Evolutionary conservation across 345 rosid species (phyloP).

Genomic region (Durio zibethinus): DNA sequence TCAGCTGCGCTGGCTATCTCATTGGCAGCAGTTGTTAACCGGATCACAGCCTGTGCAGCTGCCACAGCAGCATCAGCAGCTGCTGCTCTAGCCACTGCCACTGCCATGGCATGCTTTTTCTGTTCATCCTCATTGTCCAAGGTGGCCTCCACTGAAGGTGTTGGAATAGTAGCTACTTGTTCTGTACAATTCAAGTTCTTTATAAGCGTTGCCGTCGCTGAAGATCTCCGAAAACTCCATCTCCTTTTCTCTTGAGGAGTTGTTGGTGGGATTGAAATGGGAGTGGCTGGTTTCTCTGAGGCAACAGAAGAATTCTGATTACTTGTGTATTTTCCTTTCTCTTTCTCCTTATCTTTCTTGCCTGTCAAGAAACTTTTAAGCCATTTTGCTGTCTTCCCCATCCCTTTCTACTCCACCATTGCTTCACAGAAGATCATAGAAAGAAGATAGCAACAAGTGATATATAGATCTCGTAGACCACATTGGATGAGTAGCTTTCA

Average conservation of each 20-base stretch:
- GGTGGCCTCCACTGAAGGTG: slow-evolving; percentile 1
- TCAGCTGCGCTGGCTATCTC: slow-evolving; percentile 35
- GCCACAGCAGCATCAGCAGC: slow-evolving; percentile 23
- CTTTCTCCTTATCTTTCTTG: slow-evolving; percentile 58
- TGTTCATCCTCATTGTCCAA: slow-evolving; percentile 40
- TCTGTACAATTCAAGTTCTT: slow-evolving; percentile 35
- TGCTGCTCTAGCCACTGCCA: slow-evolving; percentile 36
- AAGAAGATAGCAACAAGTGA: slow-evolving; percentile 19
- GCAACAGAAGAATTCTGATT: slow-evolving; percentile 23
- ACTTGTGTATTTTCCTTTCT: slow-evolving; percentile 22
- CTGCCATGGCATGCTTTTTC: slow-evolving; percentile 45
- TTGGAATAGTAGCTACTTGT: slow-evolving; percentile 17
- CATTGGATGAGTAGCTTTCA: slow-evolving; percentile 15
- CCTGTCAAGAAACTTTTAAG: slow-evolving; percentile 61
- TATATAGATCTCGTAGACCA: slow-evolving; percentile 8
- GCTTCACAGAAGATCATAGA: slow-evolving; percentile 27
- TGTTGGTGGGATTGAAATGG: slow-evolving; percentile 36
- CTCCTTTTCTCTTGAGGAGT: slow-evolving; percentile 77
- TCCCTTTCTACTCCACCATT: slow-evolving; percentile 28
- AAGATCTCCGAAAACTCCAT: slow-evolving; percentile 90
- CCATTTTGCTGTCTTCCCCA: slow-evolving; percentile 93
- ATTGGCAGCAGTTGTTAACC: slow-evolving; percentile 27
- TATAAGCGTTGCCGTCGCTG: slow-evolving; percentile 43
- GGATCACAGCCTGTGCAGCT: slow-evolving; percentile 51
- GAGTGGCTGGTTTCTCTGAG: slow-evolving; percentile 42